These are phyloP conservation scores for Pythium insidiosum DNA, from an alignment of 352 stramenopile species.

Conservation along the genomic window DNA sequence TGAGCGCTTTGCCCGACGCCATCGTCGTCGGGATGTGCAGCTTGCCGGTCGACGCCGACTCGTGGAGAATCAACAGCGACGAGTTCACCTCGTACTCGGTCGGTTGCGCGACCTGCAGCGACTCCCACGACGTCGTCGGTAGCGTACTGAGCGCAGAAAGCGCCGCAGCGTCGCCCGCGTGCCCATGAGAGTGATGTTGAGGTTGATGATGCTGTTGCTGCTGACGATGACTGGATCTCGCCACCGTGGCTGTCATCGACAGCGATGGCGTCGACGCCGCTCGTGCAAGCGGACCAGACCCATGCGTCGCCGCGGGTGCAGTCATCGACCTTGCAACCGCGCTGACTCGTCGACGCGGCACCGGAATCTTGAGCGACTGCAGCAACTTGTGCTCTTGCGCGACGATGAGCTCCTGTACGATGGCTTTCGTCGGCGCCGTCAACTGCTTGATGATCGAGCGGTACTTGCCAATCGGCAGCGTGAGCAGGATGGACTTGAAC, in stretches of 20 bases:
- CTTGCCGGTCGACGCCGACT: constrained; percentile 21
- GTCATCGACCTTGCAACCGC: too few relatives aligned
- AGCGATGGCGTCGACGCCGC: constrained; percentile 1
- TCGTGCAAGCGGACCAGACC: not conserved
- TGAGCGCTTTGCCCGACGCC: constrained; percentile 2
- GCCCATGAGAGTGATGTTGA: too few relatives aligned
- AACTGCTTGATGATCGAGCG: constrained; percentile 44
- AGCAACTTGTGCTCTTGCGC: constrained; percentile 31
- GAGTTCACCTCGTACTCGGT: constrained; percentile 57
- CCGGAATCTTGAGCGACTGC: constrained; percentile 11
- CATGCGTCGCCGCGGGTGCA: not conserved
- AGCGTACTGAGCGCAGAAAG: constrained; percentile 10
- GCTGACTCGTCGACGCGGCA: constrained; percentile 1
- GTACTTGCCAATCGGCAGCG: constrained; percentile 36
- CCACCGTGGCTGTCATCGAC: too few relatives aligned
- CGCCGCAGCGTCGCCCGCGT: not conserved
- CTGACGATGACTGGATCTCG: too few relatives aligned
- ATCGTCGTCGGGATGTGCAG: constrained; percentile 14
- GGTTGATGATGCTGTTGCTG: too few relatives aligned
- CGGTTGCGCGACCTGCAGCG: constrained; percentile 31
- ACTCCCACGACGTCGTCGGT: constrained; percentile 31
- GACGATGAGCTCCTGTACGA: constrained; percentile 25
- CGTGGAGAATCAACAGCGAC: constrained; percentile 42
- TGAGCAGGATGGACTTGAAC: constrained; percentile 55
- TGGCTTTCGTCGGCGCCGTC: constrained; percentile 13